These are phyloP conservation scores for Trichocomaceae sp. DNA, from an alignment of 2,329 filamentous ascomycete genomes.

Conservation along the genomic window DNA sequence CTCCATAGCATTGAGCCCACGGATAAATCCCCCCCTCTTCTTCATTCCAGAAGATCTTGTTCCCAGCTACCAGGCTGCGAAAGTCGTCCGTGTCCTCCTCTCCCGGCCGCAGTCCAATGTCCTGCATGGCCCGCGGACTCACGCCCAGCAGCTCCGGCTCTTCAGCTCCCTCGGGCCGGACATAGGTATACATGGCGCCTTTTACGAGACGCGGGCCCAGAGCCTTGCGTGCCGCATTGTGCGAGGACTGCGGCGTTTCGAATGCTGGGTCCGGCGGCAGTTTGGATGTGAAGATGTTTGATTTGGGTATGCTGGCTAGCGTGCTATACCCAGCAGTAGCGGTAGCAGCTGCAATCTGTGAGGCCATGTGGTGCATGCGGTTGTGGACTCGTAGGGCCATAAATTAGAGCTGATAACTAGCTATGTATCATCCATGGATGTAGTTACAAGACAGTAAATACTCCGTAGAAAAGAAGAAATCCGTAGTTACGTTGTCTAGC, in stretches of 20 bases:
- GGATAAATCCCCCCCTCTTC: conserved; percentile 78
- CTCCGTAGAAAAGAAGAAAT: too few species aligned
- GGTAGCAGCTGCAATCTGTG: conserved; percentile 30
- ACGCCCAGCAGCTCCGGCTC: conserved; percentile 75
- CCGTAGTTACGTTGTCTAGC: too few species aligned
- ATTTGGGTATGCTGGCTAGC: conserved; percentile 53
- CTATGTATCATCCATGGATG: too few species aligned
- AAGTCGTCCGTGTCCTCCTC: conserved; percentile 70
- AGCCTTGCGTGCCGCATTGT: conserved; percentile 68
- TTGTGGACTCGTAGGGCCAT: conserved; percentile 14
- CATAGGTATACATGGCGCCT: conserved; percentile 81
- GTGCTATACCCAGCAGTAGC: conserved; percentile 24
- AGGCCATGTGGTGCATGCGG: conserved; percentile 42
- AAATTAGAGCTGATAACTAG: background rate
- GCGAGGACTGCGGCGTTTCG: conserved; percentile 72
- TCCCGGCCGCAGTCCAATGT: conserved; percentile 66
- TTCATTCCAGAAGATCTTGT: conserved; percentile 69
- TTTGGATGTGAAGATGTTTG: conserved; percentile 57
- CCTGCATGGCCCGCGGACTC: conserved; percentile 68
- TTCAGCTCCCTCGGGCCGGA: conserved; percentile 67
- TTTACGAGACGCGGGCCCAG: conserved; percentile 78
- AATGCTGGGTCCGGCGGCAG: conserved; percentile 72
- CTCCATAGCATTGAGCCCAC: conserved; percentile 98
- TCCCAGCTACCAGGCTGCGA: conserved; percentile 69
- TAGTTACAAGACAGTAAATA: too few species aligned